Base-by-base conservation (phyloP, 2,329 filamentous ascomycete species). In the Ceratocystis huliohia region DNA sequence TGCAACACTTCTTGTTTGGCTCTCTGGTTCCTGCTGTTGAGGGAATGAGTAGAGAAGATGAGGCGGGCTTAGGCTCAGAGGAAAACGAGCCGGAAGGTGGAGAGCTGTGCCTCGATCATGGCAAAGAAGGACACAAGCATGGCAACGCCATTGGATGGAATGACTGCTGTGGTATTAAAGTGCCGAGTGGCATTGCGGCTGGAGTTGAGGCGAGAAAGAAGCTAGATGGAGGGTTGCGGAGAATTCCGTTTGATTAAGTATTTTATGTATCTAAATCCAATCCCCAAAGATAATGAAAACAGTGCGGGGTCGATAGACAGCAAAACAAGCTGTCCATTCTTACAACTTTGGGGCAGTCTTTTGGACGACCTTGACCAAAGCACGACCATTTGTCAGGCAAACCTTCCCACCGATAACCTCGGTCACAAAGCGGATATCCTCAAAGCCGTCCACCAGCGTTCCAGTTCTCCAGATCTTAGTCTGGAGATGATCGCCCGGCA, bases 1-100 rank as follows among this genome's bases (percentile, higher is more conserved):
- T 97, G 91, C 94, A 99, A 77, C 95, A 99, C 75, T 99, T 99
- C 72, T 73, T 99, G 65, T 99, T 99, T 73, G 94, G 94, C 0
- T 88, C 86, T 7, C 76, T 99, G 63, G 81, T 99, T 1, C 87
- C 90, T 0, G 91, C 93, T 0, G 84, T 81, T 0, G 84, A 90
- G 25, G 89, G 84, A 1, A 97, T 99, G 94, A 88, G 84, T 69
- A 81, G 79, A 61, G 84, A 86, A 71, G 77, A 77, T 30, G 81
- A 84, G 61, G 76, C 76, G 0, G 81, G 78, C n/a, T 72, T 74
- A 3, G 72, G 74, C 2, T 74, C 74, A 3, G 78, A 80, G 53
- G 81, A 81, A 10, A 78, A 78, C 33, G 82, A 83, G 68, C 53
- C 53, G 53, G 80, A 81, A 64, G 80, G 79, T 65, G 82, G 83